These are phyloP conservation scores for Apocynum venetum DNA, from an alignment of 257 asterid genomes.

Conservation along the genomic window DNA sequence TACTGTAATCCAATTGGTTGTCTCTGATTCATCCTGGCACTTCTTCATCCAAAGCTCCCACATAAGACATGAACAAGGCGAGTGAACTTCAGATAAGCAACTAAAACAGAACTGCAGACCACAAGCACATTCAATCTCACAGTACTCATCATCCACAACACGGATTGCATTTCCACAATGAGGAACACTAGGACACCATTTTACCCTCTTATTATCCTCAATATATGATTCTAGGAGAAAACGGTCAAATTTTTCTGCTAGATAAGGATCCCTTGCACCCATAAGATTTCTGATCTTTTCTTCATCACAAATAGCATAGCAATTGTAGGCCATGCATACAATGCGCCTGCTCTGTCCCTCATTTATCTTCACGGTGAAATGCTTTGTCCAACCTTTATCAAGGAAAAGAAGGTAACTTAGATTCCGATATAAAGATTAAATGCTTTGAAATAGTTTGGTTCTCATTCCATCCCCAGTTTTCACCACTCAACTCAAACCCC, in stretches of 20 bases:
- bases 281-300: conserved; percentile 42
- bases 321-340: conserved; percentile 56
- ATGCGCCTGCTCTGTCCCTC: conserved; percentile 55
- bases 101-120: conserved; percentile 53
- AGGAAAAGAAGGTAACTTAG: neutral
- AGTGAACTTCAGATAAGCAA: conserved; percentile 49
- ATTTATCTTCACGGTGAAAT: conserved; percentile 48
- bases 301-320: conserved; percentile 57
- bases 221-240: conserved; percentile 57
- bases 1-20: conserved; percentile 34
- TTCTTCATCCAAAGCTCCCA: conserved; percentile 53
- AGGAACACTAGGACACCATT: conserved; percentile 68
- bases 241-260: conserved; percentile 50
- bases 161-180: conserved; percentile 59
- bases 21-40: conserved; percentile 30
- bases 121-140: conserved; percentile 56
- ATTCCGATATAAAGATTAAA: neutral
- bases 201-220: conserved; percentile 52
- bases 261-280: conserved; percentile 30
- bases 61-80: conserved; percentile 65
- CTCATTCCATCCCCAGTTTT: neutral
- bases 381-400: conserved; percentile 53
- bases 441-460: neutral
- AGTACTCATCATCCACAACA: conserved; percentile 34
- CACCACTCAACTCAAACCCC: neutral